These are phyloP conservation scores for Zoysia japonica DNA, from an alignment of 176 grass and related monocot species.

Conservation along the genomic window DNA sequence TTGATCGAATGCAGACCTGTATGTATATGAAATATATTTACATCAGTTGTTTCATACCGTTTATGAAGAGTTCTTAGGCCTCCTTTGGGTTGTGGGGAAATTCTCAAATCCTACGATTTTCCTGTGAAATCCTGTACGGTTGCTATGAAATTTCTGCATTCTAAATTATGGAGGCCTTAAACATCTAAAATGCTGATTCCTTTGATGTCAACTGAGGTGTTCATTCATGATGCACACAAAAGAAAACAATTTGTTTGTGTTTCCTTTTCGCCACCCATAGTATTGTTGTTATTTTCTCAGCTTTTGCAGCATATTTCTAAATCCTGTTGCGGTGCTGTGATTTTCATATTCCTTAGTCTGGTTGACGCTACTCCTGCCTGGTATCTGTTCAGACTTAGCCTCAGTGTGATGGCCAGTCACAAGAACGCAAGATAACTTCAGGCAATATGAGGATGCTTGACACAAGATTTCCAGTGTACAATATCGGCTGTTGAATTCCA, in stretches of 20 bases:
- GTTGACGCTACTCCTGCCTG: neutral
- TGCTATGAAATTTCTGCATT: too few species aligned
- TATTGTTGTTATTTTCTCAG: neutral
- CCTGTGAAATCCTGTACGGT: too few species aligned
- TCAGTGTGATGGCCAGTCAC: neutral
- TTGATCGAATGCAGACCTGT: constrained; percentile 38
- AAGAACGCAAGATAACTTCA: neutral
- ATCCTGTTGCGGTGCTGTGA: neutral
- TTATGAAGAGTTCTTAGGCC: neutral
- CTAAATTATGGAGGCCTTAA: neutral
- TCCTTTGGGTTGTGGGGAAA: too few species aligned
- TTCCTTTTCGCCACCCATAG: neutral
- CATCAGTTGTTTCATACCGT: neutral
- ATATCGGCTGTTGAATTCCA: neutral
- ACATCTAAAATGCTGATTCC: neutral
- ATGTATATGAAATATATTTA: constrained; percentile 38
- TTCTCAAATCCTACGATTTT: too few species aligned
- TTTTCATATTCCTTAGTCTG: neutral
- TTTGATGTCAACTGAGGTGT: neutral
- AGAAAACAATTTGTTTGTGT: neutral
- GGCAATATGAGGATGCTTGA: neutral
- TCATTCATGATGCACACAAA: neutral
- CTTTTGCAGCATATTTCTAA: neutral
- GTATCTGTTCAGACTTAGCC: neutral
- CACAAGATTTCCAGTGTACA: neutral